phyloP scores from a whole-genome alignment of 768 basidiomycete genomes.

The Clitopilus passeckerianus region DNA sequence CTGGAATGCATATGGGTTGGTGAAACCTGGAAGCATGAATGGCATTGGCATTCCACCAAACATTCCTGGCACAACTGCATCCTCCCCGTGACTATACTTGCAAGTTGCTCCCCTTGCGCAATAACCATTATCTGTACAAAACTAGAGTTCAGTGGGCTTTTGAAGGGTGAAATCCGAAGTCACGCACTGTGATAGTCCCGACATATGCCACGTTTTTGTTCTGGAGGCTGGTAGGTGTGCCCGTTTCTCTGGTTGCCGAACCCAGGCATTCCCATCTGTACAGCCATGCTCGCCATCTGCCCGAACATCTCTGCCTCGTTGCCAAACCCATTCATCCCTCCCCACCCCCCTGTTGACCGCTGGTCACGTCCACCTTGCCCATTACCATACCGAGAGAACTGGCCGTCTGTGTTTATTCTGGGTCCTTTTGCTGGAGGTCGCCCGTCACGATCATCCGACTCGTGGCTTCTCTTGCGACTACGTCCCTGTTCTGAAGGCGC shows the following conservation, averaged over 20 bases:
- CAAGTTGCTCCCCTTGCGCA: conserved; percentile 86
- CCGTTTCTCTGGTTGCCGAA: conserved; percentile 32
- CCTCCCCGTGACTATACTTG: conserved; percentile 91
- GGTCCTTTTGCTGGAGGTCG: conserved; percentile 67
- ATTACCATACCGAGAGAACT: conserved; percentile 58
- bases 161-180: not conserved
- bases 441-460: conserved; percentile 57
- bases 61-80: conserved; percentile 73
- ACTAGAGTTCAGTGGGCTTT: conserved; percentile 1
- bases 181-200: conserved; percentile 89
- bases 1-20: conserved; percentile 71
- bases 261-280: conserved; percentile 25
- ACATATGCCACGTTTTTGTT: conserved; percentile 75
- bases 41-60: conserved; percentile 51
- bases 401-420: conserved; percentile 57
- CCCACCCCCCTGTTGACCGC: conserved; percentile 38
- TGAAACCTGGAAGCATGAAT: conserved; percentile 38
- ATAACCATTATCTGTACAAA: conserved; percentile 73
- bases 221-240: conserved; percentile 65
- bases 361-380: conserved; percentile 28
- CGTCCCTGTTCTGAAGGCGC: conserved; percentile 42
- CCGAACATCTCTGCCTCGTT: conserved; percentile 26
- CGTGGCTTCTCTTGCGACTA: conserved; percentile 59
- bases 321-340: conserved; percentile 26
- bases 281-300: conserved; percentile 23